A percentile compares a stretch with the other conserved stretches of the same genome.
Evolutionary conservation across 2,329 filamentous ascomycete genomes (phyloP).

Genomic region (Botrytis paeoniae): DNA sequence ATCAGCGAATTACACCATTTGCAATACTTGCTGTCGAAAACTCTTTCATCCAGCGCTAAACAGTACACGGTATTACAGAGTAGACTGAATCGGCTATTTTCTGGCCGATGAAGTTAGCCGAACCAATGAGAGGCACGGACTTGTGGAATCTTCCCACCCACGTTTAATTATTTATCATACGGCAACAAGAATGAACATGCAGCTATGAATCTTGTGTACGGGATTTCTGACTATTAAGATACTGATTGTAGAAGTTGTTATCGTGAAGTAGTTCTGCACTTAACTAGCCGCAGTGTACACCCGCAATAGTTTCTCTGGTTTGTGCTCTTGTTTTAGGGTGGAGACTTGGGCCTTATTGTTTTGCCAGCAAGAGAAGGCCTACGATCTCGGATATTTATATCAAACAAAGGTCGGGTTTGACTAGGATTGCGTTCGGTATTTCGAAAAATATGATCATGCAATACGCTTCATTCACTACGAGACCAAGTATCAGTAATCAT

Average conservation of each 20-base stretch:
- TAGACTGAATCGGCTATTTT: neutral
- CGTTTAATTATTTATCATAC: neutral
- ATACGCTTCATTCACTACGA: neutral
- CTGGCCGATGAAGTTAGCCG: neutral
- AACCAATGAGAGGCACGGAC: neutral
- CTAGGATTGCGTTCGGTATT: too few species aligned
- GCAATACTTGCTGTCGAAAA: too few species aligned
- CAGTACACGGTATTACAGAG: neutral
- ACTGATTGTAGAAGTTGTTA: neutral
- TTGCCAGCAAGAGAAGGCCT: neutral
- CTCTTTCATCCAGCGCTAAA: neutral
- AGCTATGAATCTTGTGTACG: neutral
- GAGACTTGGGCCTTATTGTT: neutral
- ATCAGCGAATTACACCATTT: neutral
- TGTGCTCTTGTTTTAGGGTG: neutral
- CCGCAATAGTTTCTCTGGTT: neutral
- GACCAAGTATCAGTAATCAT: too few species aligned
- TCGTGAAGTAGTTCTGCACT: neutral
- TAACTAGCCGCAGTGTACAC: neutral
- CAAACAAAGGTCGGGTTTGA: too few species aligned
- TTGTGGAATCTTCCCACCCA: neutral
- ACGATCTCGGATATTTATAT: neutral
- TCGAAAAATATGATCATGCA: neutral
- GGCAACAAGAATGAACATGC: neutral
- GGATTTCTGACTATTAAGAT: rapidly evolving